A percentile compares a stretch with the other conserved stretches of the same genome.
These are phyloP conservation scores for Fusarium sp. DNA, from an alignment of 2,329 filamentous ascomycete species.

Conservation along the genomic window DNA sequence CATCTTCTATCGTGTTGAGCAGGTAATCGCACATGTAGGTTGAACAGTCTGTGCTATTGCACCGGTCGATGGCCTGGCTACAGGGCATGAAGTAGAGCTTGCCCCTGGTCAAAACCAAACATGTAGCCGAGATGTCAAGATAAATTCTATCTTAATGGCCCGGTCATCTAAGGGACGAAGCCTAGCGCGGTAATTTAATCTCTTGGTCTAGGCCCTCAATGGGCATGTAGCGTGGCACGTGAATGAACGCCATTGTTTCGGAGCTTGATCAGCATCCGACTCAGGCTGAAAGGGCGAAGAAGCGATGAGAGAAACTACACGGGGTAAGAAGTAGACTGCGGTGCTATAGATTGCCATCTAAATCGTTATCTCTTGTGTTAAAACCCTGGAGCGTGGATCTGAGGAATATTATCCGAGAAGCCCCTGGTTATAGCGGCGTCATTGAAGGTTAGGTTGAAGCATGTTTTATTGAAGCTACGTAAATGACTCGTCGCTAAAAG, in stretches of 20 bases:
- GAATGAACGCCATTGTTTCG: constrained; percentile 19
- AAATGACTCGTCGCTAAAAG: not conserved
- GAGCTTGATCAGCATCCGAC: constrained; percentile 34
- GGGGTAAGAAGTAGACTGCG: constrained; percentile 36
- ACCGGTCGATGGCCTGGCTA: no score
- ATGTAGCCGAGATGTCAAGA: constrained; percentile 11
- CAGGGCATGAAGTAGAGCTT: no score
- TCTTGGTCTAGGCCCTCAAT: constrained; percentile 4
- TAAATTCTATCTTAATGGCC: not conserved
- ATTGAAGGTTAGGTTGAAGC: not conserved
- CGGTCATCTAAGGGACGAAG: constrained; percentile 1
- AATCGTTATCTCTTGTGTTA: not conserved
- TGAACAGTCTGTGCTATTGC: no score
- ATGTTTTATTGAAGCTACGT: not conserved
- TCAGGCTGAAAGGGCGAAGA: not conserved
- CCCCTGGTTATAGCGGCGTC: not conserved
- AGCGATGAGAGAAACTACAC: not conserved
- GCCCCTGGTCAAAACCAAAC: no score
- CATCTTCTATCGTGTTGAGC: not conserved
- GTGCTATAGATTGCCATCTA: not conserved
- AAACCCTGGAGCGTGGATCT: not conserved
- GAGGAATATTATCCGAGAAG: not conserved
- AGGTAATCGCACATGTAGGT: not conserved
- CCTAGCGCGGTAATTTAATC: constrained; percentile 1
- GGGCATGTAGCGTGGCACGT: constrained; percentile 13